Evolutionary conservation across 768 basidiomycete genomes (phyloP).

Genomic region (Candolleomyces eurysporus): DNA sequence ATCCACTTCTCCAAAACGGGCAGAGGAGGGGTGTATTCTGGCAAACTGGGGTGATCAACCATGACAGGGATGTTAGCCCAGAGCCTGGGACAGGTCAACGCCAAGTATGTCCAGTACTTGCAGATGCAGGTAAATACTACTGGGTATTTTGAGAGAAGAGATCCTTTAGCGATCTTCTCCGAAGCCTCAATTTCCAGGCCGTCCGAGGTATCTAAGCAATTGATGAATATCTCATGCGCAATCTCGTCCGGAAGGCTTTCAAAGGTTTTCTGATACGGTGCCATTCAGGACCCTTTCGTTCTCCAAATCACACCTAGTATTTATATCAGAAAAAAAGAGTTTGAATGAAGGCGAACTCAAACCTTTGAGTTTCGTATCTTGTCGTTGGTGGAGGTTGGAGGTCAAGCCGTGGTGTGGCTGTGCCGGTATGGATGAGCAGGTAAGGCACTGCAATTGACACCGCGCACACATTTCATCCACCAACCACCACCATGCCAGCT

Average conservation of each 20-base stretch:
- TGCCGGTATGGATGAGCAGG: not conserved
- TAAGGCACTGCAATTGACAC: not conserved
- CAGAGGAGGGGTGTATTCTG: not conserved
- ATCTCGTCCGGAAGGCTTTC: not conserved
- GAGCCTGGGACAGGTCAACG: not conserved
- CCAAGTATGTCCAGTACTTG: not conserved
- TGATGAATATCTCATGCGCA: not conserved
- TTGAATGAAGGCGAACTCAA: too few species aligned
- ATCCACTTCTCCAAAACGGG: not conserved
- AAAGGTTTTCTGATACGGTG: not conserved
- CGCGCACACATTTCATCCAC: not conserved
- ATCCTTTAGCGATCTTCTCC: too few species aligned
- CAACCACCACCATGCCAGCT: slow-evolving; percentile 30
- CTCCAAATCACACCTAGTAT: not conserved
- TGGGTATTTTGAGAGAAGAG: not conserved
- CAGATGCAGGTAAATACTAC: not conserved
- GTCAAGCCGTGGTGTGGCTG: not conserved
- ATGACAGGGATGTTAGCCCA: not conserved
- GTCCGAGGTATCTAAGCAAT: not conserved
- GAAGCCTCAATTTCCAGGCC: too few species aligned
- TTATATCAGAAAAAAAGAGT: not conserved
- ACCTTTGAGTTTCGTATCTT: not conserved
- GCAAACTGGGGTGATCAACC: not conserved
- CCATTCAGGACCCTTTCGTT: too few species aligned
- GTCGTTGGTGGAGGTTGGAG: not conserved